These are phyloP conservation scores for Echria macrotheca DNA, from an alignment of 495 filamentous ascomycete genomes.

Conservation along the genomic window DNA sequence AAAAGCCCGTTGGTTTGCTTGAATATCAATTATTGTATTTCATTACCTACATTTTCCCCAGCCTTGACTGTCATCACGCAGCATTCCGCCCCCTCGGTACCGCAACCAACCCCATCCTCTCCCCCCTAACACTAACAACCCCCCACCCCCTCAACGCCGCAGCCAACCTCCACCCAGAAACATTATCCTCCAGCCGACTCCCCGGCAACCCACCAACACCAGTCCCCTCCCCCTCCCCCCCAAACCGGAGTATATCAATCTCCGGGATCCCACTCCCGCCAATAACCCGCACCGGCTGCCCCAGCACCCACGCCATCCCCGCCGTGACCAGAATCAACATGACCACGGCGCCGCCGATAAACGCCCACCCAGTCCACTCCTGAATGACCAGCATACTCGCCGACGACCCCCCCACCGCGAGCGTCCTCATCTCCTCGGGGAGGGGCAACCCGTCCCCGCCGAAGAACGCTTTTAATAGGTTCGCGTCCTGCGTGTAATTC, in stretches of 20 bases:
- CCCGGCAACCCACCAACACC: not conserved
- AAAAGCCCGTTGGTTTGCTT: too few relatives aligned
- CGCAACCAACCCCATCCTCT: not conserved
- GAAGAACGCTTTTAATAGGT: not conserved
- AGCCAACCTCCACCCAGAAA: not conserved
- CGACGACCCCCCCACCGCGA: constrained; percentile 10
- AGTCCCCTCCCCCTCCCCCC: not conserved
- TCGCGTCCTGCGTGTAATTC: constrained; percentile 7
- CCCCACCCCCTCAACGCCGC: constrained; percentile 1
- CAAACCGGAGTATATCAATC: constrained; percentile 9
- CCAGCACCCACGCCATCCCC: constrained; percentile 35
- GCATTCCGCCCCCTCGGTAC: not conserved
- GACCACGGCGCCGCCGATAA: constrained; percentile 9
- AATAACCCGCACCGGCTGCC: not conserved
- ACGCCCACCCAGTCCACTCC: constrained; percentile 15
- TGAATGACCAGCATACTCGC: constrained; percentile 7
- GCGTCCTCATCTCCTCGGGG: constrained; percentile 4
- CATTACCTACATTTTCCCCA: too few relatives aligned
- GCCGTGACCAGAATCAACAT: constrained; percentile 28
- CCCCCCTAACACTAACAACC: not conserved
- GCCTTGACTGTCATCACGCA: too few relatives aligned
- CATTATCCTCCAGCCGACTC: not conserved
- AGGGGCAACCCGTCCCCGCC: not conserved
- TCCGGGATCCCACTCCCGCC: constrained; percentile 6
- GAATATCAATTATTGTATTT: too few relatives aligned